A percentile compares a stretch with the other conserved stretches of the same genome.
Evolutionary conservation across 768 basidiomycete species (phyloP).

Genomic region (Daedaleopsis nitida): DNA sequence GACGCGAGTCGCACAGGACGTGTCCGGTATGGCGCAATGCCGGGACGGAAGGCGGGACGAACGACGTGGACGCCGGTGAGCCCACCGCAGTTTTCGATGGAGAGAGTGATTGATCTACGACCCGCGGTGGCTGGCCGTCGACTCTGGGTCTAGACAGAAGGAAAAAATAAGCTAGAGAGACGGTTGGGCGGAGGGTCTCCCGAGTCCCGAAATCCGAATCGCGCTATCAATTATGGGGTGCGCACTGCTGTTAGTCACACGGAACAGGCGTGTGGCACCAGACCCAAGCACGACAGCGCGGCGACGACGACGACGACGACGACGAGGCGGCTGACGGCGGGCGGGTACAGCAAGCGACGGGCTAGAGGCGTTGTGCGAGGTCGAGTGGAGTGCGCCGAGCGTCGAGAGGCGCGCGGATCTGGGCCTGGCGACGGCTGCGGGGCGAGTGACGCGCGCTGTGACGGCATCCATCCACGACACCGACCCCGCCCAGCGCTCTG

Average conservation of each 20-base stretch:
- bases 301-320: too few relatives aligned
- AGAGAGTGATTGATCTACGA: neutral
- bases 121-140: neutral
- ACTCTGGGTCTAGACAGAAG: neutral
- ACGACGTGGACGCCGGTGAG: neutral
- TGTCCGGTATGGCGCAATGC: neutral
- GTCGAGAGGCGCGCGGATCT: slow-evolving; percentile 2
- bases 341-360: neutral
- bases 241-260: neutral
- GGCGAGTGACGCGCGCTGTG: slow-evolving; percentile 9
- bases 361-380: neutral
- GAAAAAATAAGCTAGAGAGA: neutral
- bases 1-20: neutral
- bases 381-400: neutral
- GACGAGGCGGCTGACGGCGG: neutral
- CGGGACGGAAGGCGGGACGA: neutral
- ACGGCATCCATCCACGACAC: slow-evolving; percentile 3
- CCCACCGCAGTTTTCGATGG: neutral
- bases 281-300: neutral
- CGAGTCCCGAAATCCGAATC: neutral
- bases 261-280: neutral
- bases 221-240: neutral
- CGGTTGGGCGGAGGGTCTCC: too few relatives aligned
- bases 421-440: neutral
- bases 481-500: slow-evolving; percentile 5